These are phyloP conservation scores for Rhynchosporium secalis DNA, from an alignment of 2,329 filamentous ascomycete species.

Conservation along the genomic window DNA sequence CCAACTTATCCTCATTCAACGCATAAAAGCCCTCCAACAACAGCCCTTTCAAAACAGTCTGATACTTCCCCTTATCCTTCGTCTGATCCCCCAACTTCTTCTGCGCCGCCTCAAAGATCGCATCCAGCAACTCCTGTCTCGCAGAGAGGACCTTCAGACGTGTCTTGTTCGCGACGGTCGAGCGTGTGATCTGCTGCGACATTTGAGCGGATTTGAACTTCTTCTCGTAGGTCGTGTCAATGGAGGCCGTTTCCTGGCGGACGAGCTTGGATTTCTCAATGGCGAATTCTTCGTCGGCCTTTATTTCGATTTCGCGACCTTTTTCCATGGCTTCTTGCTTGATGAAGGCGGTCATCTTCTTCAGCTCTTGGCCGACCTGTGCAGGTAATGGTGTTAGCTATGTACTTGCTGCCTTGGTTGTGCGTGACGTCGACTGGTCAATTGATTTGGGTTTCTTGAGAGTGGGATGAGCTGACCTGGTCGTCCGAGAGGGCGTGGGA, in stretches of 20 bases:
- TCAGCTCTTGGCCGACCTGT: slow-evolving; percentile 95
- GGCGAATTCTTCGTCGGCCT: slow-evolving; percentile 97
- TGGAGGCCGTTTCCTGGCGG: slow-evolving; percentile 88
- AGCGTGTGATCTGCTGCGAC: slow-evolving; percentile 98
- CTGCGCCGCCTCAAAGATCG: slow-evolving; percentile 79
- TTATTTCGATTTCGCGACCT: slow-evolving; percentile 94
- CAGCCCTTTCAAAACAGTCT: slow-evolving; percentile 72
- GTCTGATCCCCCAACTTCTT: slow-evolving; percentile 67
- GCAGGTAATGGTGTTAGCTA: slow-evolving; percentile 24
- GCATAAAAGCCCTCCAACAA: slow-evolving; percentile 90
- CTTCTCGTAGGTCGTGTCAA: slow-evolving; percentile 93
- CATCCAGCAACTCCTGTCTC: slow-evolving; percentile 87
- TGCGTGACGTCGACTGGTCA: background rate
- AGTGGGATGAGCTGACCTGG: slow-evolving; percentile 61
- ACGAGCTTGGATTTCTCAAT: slow-evolving; percentile 99
- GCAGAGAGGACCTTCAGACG: slow-evolving; percentile 84
- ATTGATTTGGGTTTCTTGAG: background rate
- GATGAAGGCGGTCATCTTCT: slow-evolving; percentile 99
- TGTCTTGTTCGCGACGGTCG: slow-evolving; percentile 94
- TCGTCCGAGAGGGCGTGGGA: slow-evolving; percentile 95
- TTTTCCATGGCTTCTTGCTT: slow-evolving; percentile 97
- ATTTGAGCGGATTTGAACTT: slow-evolving; percentile 99
- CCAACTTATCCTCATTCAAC: slow-evolving; percentile 76
- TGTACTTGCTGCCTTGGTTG: slow-evolving; percentile 14
- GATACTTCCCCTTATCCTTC: slow-evolving; percentile 74